Conservation (phyloP, 192 early-diverging fungal genomes). For the Tieghemiomyces parasiticus region DNA sequence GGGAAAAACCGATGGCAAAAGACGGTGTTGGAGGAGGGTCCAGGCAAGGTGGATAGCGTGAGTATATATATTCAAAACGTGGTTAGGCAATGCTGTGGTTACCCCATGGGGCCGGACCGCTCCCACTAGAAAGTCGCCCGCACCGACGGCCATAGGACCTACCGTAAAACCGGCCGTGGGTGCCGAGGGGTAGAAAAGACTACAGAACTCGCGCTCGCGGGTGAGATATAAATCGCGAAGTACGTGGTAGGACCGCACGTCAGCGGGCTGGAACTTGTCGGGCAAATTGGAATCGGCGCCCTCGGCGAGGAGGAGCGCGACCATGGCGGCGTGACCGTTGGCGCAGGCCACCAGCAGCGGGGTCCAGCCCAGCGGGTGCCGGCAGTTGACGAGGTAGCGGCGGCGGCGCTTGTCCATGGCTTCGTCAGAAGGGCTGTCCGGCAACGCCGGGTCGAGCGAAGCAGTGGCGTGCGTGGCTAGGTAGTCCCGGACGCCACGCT, state of each 20-base stretch:
- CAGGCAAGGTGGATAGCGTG: no score
- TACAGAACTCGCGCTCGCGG: constrained; percentile 1
- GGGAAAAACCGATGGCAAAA: no score
- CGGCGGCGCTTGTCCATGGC: neutral
- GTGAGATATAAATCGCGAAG: neutral
- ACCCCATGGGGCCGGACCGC: no score
- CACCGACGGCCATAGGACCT: no score
- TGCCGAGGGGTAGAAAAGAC: neutral
- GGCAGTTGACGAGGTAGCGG: neutral
- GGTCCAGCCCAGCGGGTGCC: constrained; percentile 7
- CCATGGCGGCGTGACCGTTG: constrained; percentile 15
- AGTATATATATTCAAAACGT: no score
- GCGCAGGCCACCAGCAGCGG: constrained; percentile 10
- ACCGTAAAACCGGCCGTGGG: constrained; percentile 3
- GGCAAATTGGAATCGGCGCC: constrained; percentile 16
- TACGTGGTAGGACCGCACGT: neutral
- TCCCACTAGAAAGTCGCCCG: no score
- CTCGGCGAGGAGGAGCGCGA: constrained; percentile 20
- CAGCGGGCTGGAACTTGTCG: neutral
- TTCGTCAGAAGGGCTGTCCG: neutral
- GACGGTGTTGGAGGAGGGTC: no score
- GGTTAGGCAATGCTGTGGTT: no score
- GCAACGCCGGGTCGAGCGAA: neutral
- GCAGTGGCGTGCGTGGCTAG: neutral
- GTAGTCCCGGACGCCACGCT: neutral